These are phyloP conservation scores for Nannizziopsis arthrosporioides DNA, from an alignment of 2,329 filamentous ascomycete species.

Conservation along the genomic window DNA sequence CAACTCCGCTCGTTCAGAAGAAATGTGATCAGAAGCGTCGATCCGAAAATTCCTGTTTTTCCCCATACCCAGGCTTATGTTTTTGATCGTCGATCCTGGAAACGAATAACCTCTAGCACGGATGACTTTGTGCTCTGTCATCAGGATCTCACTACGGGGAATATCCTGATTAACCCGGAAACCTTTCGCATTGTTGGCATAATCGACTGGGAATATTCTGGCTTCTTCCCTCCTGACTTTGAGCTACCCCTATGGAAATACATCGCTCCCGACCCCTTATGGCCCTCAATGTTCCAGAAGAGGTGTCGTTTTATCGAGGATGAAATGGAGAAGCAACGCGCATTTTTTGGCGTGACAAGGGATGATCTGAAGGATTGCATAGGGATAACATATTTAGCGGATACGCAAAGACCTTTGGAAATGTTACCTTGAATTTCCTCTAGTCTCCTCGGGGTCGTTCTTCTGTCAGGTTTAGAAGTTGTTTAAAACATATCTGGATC, in stretches of 20 bases:
- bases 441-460: neutral
- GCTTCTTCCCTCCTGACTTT: constrained; percentile 14
- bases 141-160: constrained; percentile 15
- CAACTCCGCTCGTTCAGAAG: constrained; percentile 5
- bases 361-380: constrained; percentile 5
- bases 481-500: too few species aligned
- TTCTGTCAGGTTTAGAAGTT: too few species aligned
- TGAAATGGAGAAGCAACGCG: neutral
- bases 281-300: too few species aligned
- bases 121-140: constrained; percentile 15
- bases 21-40: neutral
- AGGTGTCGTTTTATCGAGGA: neutral
- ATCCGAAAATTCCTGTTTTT: constrained; percentile 5
- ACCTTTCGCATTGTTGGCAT: constrained; percentile 15
- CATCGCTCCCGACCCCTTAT: too few species aligned
- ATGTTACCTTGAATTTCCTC: neutral
- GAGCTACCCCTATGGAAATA: constrained; percentile 9
- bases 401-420: neutral
- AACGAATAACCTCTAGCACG: neutral
- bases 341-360: constrained; percentile 1
- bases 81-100: neutral
- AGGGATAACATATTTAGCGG: neutral
- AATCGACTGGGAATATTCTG: constrained; percentile 18
- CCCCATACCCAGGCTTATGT: neutral
- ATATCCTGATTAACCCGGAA: constrained; percentile 16